Evolutionary conservation across 2,329 filamentous ascomycete species (phyloP).

Genomic region (Parafenestella ontariensis): DNA sequence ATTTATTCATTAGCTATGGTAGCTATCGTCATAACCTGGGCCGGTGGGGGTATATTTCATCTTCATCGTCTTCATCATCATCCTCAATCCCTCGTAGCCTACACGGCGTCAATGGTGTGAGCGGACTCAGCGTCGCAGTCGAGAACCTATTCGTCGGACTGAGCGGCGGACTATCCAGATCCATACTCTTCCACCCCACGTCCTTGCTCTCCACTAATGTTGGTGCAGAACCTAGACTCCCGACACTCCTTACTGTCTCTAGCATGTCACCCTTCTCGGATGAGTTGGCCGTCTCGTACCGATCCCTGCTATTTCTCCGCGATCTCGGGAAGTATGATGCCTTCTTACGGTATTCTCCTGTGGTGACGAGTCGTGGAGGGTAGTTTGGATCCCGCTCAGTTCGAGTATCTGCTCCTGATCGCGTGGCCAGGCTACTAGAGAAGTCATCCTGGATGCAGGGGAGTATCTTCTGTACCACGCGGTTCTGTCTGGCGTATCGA

Average conservation of each 20-base stretch:
- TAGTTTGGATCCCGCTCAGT: constrained; percentile 24
- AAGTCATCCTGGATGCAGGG: constrained; percentile 47
- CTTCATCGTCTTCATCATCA: constrained; percentile 22
- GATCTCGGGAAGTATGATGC: constrained; percentile 35
- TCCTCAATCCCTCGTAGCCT: constrained; percentile 33
- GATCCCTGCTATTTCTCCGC: constrained; percentile 37
- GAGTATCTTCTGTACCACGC: constrained; percentile 41
- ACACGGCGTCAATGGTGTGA: constrained; percentile 38
- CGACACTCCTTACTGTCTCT: constrained; percentile 43
- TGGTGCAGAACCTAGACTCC: constrained; percentile 41
- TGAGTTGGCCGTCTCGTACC: constrained; percentile 31
- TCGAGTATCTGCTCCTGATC: constrained; percentile 18
- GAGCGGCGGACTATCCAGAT: constrained; percentile 29
- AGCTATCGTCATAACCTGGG: constrained; percentile 18
- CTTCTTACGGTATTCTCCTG: constrained; percentile 31
- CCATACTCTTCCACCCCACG: constrained; percentile 30
- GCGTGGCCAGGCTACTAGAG: constrained; percentile 41
- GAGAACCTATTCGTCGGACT: constrained; percentile 35
- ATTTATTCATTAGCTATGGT: constrained; percentile 18
- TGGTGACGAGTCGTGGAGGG: constrained; percentile 29
- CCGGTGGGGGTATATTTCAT: constrained; percentile 40
- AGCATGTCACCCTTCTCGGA: constrained; percentile 44
- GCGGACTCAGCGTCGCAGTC: constrained; percentile 34
- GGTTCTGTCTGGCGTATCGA: constrained; percentile 25
- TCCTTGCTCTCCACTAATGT: constrained; percentile 41